These are phyloP conservation scores for Aeschynomene evenia DNA, from an alignment of 306 rosid genomes.

Conservation along the genomic window DNA sequence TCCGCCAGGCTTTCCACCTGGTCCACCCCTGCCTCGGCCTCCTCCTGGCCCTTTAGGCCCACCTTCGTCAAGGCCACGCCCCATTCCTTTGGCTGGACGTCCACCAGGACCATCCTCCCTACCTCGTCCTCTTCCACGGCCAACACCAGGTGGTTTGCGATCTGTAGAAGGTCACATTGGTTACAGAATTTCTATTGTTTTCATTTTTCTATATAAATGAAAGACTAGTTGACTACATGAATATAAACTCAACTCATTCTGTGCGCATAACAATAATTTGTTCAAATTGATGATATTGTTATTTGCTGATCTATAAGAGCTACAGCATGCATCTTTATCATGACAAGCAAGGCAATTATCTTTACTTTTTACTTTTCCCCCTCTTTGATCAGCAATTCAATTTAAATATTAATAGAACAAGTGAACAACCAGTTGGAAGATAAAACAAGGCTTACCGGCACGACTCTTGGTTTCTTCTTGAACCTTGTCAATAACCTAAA, in stretches of 20 bases:
- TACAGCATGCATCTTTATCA: background rate
- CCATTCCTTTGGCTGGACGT: conserved; percentile 78
- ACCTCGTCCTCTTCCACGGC: conserved; percentile 98
- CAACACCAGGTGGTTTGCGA: conserved; percentile 96
- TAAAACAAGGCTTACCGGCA: conserved; percentile 48
- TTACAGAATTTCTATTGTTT: conserved; percentile 1
- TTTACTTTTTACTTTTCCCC: background rate
- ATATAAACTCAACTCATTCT: background rate
- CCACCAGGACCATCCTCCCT: conserved; percentile 85
- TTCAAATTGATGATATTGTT: background rate
- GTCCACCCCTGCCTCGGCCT: conserved; percentile 91
- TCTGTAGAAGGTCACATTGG: conserved; percentile 44
- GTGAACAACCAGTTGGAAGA: conserved; percentile 13
- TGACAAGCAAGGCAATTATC: background rate
- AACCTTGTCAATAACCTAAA: conserved; percentile 95
- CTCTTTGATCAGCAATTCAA: background rate
- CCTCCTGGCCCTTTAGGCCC: conserved; percentile 72
- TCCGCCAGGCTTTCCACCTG: conserved; percentile 77
- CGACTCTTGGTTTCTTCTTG: conserved; percentile 99
- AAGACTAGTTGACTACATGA: background rate
- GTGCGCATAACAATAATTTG: background rate
- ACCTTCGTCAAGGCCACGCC: conserved; percentile 89
- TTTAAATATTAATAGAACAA: conserved; percentile 20
- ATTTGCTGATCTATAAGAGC: background rate
- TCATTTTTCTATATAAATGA: background rate